Percentiles rank a stretch among this genome's conserved stretches.
Conservation (phyloP, 164 flowering plant genomes). For the Umbilicus rupestris region DNA sequence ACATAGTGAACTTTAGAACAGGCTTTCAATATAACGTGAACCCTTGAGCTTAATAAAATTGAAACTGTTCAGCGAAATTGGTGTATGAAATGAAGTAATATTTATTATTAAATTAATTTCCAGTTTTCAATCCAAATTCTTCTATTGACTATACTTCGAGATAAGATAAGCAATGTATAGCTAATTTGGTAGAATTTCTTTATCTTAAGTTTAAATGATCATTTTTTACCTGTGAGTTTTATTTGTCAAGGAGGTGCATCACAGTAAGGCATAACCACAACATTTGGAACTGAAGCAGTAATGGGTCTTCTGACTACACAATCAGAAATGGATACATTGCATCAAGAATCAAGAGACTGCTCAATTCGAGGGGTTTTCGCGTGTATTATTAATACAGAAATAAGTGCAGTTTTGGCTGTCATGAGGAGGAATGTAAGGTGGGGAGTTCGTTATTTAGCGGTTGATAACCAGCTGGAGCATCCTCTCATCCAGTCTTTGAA, state of each 20-base stretch:
- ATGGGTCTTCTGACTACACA: constrained; percentile 2
- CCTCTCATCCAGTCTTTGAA: constrained; percentile 52
- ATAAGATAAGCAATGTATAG: background rate
- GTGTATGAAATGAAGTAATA: background rate
- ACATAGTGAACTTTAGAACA: background rate
- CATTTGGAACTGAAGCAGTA: background rate
- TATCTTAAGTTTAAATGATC: background rate
- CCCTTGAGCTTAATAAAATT: background rate
- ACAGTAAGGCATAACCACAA: background rate
- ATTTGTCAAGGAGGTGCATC: background rate
- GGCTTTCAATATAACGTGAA: background rate
- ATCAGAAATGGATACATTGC: background rate
- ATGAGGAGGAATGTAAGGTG: constrained; percentile 73
- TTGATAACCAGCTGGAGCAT: constrained; percentile 57
- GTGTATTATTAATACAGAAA: constrained; percentile 54
- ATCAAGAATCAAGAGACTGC: background rate
- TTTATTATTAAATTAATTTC: background rate
- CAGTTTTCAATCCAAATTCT: background rate
- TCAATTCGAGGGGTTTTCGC: constrained; percentile 25
- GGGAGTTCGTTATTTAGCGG: constrained; percentile 54
- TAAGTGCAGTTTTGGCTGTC: constrained; percentile 58
- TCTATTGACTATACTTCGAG: background rate
- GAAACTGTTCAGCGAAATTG: background rate
- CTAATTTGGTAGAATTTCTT: background rate
- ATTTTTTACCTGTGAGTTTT: background rate